Evolutionary conservation across 345 rosid genomes (phyloP), one percentile per base, ranked within the genome.

Genomic region (Arabidopsis arenosa): DNA sequence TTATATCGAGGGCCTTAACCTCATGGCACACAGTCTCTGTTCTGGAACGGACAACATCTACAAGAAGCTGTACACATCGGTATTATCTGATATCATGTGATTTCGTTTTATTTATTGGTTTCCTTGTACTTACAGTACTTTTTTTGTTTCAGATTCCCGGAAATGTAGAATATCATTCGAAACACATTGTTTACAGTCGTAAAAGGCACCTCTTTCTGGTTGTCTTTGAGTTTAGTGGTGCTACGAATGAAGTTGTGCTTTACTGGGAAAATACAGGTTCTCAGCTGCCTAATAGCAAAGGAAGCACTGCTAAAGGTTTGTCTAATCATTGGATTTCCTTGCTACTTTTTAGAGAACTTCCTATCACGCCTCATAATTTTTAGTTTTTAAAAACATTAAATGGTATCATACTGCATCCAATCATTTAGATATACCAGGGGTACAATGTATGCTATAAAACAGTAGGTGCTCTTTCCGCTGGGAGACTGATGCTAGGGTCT

Each of bases 21-120:
- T 95, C 66, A 87, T 92, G 90, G 98, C 97, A 51, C 87, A 89
- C 80, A 92, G 82, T 88, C 93, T 92, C 77, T 84, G 89, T 80
- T 84, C 99, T 74, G 97, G 97, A 81, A 78, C 80, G 40, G 97
- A 90, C 80, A 88, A 64, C 37, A 76, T 89, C 26, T 89, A 92
- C 85, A 95, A 85, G 87, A 95, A 87, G 80, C 96, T 95, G 54
- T 87, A 92, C 83, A 79, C 95, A 76, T 81, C 86, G 89, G 99
- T 95, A 87, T 80, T 68, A 57, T 69, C 63, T 55, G 43, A 44
- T 67, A 52, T 63, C 36, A 52, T 70, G 44, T 62, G 26, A 51
- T 62, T 65, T 67, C 43, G 35, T 2, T 66, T 17, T 39, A 36
- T 39, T 14, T 64, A 23, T 30, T 39, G 23, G 47, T 68, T 63